Percentiles rank a stretch among this genome's conserved stretches.
Conservation (phyloP, 2,329 filamentous ascomycete genomes). For the Colletotrichum brevisporum region DNA sequence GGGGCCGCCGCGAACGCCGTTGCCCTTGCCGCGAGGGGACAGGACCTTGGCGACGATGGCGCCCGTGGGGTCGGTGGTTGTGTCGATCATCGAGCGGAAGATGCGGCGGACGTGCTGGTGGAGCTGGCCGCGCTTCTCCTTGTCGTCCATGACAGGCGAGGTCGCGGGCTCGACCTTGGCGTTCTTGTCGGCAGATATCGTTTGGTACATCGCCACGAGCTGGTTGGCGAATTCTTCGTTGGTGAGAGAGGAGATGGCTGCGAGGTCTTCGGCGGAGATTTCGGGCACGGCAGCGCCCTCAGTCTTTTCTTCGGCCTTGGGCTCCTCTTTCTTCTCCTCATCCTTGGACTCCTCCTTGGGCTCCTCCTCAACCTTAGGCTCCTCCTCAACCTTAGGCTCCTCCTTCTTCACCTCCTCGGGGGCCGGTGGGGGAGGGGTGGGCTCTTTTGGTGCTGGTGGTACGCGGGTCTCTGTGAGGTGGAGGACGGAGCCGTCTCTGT, state of each 20-base stretch:
- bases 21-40: constrained; percentile 53
- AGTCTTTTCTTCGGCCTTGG: constrained; percentile 39
- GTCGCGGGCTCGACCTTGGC: constrained; percentile 51
- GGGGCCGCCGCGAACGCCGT: constrained; percentile 45
- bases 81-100: constrained; percentile 84
- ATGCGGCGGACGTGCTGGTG: constrained; percentile 80
- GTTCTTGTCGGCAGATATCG: constrained; percentile 48
- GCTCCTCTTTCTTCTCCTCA: constrained; percentile 36
- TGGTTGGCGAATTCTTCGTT: constrained; percentile 56
- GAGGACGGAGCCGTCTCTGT: constrained; percentile 80
- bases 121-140: constrained; percentile 60
- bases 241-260: constrained; percentile 56
- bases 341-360: not conserved
- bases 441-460: constrained; percentile 32
- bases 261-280: constrained; percentile 50
- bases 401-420: constrained; percentile 41
- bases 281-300: constrained; percentile 41
- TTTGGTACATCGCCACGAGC: constrained; percentile 58
- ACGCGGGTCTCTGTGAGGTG: constrained; percentile 67
- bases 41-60: constrained; percentile 78
- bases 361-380: constrained; percentile 35
- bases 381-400: not conserved
- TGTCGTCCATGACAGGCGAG: constrained; percentile 60
- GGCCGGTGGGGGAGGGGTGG: constrained; percentile 21
- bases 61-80: constrained; percentile 70